A percentile compares a stretch with the other conserved stretches of the same genome.
These are phyloP conservation scores for Erodium chrysanthum DNA, from an alignment of 441 rosid genomes.

Conservation along the genomic window DNA sequence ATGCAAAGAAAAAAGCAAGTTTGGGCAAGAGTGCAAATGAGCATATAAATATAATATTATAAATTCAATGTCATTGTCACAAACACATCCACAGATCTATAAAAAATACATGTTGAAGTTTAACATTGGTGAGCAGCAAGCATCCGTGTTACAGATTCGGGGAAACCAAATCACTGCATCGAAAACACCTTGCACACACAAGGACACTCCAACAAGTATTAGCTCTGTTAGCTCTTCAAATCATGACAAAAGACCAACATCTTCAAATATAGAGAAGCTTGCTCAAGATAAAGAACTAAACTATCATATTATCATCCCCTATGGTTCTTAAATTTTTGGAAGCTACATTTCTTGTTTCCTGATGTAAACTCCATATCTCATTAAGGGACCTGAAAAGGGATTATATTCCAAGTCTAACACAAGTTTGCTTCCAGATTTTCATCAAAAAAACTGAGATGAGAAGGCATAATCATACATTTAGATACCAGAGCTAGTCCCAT, in stretches of 20 bases:
- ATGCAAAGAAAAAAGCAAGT: background rate
- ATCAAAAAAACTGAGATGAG: background rate
- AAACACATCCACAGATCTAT: background rate
- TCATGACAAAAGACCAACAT: background rate
- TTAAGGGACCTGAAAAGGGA: background rate
- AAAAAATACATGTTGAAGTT: background rate
- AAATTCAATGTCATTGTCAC: background rate
- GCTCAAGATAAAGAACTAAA: background rate
- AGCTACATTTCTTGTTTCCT: background rate
- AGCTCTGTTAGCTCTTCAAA: conserved; percentile 5
- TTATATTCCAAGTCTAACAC: too few relatives aligned
- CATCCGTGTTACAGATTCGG: background rate
- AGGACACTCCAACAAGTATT: conserved; percentile 7
- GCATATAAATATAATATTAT: too few relatives aligned
- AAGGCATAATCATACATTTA: background rate
- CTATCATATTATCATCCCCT: background rate
- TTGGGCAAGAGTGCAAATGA: too few relatives aligned
- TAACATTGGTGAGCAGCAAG: background rate
- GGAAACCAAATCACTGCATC: background rate
- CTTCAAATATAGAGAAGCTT: background rate
- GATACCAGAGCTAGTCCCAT: background rate
- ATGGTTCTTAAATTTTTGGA: too few relatives aligned
- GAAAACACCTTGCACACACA: background rate
- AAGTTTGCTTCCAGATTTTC: too few relatives aligned
- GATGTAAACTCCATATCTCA: background rate